A percentile compares a stretch with the other conserved stretches of the same genome.
Conservation (phyloP, 768 basidiomycete species). For the Russula dissimulans region DNA sequence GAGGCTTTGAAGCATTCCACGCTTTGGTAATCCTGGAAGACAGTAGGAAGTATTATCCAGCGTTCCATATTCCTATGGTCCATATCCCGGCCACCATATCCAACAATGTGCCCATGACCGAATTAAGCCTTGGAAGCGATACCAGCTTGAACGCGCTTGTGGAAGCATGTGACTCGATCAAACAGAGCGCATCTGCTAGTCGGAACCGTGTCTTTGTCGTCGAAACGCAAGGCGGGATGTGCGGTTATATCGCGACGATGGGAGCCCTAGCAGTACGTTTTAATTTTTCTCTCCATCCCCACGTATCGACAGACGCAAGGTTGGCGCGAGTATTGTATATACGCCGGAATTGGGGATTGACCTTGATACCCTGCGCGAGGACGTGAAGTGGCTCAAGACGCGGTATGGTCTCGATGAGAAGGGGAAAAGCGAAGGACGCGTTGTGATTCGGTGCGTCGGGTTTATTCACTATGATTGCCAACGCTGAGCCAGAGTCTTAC, state of each 20-base stretch:
- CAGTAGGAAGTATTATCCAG: conserved; percentile 74
- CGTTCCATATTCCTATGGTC: conserved; percentile 92
- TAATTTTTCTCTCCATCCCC: neutral
- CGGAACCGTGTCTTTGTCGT: conserved; percentile 95
- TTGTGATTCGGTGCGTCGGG: conserved; percentile 72
- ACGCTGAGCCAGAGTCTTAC: neutral
- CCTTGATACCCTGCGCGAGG: conserved; percentile 69
- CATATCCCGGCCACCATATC: conserved; percentile 95
- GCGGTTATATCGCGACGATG: conserved; percentile 91
- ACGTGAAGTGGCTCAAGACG: conserved; percentile 82
- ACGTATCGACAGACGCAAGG: conserved; percentile 34
- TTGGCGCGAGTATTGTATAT: conserved; percentile 88
- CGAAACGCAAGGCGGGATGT: conserved; percentile 95
- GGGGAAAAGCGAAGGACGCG: conserved; percentile 86
- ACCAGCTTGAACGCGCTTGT: conserved; percentile 97
- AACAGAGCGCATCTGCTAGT: conserved; percentile 95
- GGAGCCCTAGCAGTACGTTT: conserved; percentile 85
- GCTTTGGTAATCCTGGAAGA: conserved; percentile 70
- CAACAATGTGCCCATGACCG: conserved; percentile 97
- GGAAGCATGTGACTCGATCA: conserved; percentile 96
- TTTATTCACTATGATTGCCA: neutral
- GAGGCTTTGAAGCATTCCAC: conserved; percentile 93
- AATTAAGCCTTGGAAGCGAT: conserved; percentile 91
- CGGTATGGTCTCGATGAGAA: conserved; percentile 79
- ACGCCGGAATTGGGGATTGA: conserved; percentile 87